phyloP scores from a whole-genome alignment of 2,329 filamentous ascomycete species.

The Pezicula neosporulosa region DNA sequence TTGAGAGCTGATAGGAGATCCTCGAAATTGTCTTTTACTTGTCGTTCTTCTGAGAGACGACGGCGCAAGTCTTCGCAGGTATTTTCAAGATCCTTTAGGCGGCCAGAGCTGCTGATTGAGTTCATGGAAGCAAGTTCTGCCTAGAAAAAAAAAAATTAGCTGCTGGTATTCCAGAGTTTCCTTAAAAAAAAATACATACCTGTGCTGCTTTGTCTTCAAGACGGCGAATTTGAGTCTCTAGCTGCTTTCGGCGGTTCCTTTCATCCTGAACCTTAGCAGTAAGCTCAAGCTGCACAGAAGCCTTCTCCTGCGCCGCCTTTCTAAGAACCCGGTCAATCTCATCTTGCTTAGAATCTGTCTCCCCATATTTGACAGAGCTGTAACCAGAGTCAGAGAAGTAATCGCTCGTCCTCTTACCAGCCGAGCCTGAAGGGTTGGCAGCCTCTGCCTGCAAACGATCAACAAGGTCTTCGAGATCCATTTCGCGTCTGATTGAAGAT shows the following conservation, averaged over 20 bases:
- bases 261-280: slow-evolving; percentile 87
- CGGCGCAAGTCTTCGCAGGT: slow-evolving; percentile 80
- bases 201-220: slow-evolving; percentile 76
- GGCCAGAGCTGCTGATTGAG: slow-evolving; percentile 51
- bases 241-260: slow-evolving; percentile 66
- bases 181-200: slow-evolving; percentile 31
- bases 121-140: slow-evolving; percentile 48
- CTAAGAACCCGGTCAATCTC: slow-evolving; percentile 82
- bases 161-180: neutral
- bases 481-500: slow-evolving; percentile 87
- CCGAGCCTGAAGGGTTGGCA: slow-evolving; percentile 48
- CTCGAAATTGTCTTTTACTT: slow-evolving; percentile 90
- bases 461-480: slow-evolving; percentile 93
- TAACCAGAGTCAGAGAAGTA: slow-evolving; percentile 97
- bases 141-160: slow-evolving; percentile 11
- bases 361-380: slow-evolving; percentile 73
- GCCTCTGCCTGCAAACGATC: slow-evolving; percentile 82
- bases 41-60: slow-evolving; percentile 78
- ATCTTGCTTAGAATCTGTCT: slow-evolving; percentile 57
- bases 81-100: slow-evolving; percentile 74
- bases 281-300: slow-evolving; percentile 78
- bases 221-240: slow-evolving; percentile 81
- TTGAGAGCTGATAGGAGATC: slow-evolving; percentile 83
- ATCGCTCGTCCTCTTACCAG: slow-evolving; percentile 77
- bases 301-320: slow-evolving; percentile 86